Evolutionary conservation across 169 alveolate genomes (phyloP).

Genomic region (Plasmodium cynomolgi): DNA sequence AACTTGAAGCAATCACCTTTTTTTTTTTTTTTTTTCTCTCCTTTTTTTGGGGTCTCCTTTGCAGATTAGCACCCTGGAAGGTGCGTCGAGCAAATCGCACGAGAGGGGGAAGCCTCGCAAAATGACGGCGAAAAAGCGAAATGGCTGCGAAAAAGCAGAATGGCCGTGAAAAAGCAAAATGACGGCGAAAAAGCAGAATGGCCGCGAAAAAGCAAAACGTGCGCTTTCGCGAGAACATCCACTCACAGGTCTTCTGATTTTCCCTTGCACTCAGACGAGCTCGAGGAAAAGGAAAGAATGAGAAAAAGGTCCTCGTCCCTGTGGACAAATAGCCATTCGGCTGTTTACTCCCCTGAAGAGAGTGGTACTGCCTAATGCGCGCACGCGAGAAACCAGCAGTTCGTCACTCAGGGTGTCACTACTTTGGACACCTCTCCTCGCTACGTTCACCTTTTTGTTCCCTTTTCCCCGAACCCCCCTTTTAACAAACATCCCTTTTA

Average conservation of each 20-base stretch:
- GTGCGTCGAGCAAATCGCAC: background rate
- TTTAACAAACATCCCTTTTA: background rate
- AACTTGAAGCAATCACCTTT: background rate
- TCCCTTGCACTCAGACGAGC: slow-evolving; percentile 19
- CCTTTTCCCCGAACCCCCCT: background rate
- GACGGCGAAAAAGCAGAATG: background rate
- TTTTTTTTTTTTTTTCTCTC: background rate
- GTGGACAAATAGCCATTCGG: slow-evolving; percentile 27
- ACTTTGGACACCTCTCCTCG: background rate
- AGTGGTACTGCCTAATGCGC: background rate
- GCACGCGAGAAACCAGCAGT: background rate
- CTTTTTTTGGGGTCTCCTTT: background rate
- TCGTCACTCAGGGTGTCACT: background rate
- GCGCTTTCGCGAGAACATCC: background rate
- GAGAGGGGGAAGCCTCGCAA: background rate
- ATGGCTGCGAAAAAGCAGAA: background rate
- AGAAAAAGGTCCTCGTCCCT: slow-evolving; percentile 43
- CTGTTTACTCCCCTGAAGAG: slow-evolving; percentile 45
- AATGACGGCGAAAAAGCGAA: background rate
- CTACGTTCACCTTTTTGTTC: background rate
- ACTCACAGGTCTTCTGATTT: background rate
- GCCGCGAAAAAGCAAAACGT: background rate
- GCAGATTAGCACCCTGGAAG: slow-evolving; percentile 43
- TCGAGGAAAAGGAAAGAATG: slow-evolving; percentile 60
- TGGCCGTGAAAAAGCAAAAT: slow-evolving; percentile 3